Percentiles rank a stretch among this genome's conserved stretches.
Evolutionary conservation across 176 grass and related monocot genomes (phyloP).

Genomic region (Avena sativa): DNA sequence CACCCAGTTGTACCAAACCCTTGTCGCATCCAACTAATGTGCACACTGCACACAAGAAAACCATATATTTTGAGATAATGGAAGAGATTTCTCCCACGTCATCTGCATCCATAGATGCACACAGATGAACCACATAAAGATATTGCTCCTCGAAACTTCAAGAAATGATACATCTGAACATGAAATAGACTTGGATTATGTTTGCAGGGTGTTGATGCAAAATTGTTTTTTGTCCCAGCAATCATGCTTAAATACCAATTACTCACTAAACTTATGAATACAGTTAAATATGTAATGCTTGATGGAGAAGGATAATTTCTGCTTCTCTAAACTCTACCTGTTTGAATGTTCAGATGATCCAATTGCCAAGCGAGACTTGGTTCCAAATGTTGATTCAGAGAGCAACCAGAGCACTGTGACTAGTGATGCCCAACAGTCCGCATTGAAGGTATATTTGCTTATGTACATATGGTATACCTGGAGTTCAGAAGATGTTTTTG

Average conservation of each 20-base stretch:
- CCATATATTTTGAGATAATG: background rate
- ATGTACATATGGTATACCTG: background rate
- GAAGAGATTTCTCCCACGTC: background rate
- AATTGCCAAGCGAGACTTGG: conserved; percentile 74
- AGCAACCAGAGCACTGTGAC: conserved; percentile 43
- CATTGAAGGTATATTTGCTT: conserved; percentile 58
- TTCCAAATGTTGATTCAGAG: conserved; percentile 54
- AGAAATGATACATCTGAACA: conserved; percentile 8
- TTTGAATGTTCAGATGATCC: conserved; percentile 76
- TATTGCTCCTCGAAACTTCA: background rate
- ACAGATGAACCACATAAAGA: conserved; percentile 13
- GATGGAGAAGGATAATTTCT: background rate
- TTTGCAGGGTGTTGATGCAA: background rate
- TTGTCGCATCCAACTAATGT: background rate
- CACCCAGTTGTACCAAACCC: conserved; percentile 9
- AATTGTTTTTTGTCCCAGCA: background rate
- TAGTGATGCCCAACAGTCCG: conserved; percentile 46
- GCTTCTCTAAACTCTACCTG: conserved; percentile 23
- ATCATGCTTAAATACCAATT: conserved; percentile 4
- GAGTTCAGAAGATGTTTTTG: background rate
- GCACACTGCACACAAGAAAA: background rate
- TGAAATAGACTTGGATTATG: background rate
- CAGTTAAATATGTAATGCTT: background rate
- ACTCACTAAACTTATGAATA: background rate
- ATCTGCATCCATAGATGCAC: background rate